phyloP scores from a whole-genome alignment of 1,284 basidiomycete species.

The Cryptococcus wingfieldii region DNA sequence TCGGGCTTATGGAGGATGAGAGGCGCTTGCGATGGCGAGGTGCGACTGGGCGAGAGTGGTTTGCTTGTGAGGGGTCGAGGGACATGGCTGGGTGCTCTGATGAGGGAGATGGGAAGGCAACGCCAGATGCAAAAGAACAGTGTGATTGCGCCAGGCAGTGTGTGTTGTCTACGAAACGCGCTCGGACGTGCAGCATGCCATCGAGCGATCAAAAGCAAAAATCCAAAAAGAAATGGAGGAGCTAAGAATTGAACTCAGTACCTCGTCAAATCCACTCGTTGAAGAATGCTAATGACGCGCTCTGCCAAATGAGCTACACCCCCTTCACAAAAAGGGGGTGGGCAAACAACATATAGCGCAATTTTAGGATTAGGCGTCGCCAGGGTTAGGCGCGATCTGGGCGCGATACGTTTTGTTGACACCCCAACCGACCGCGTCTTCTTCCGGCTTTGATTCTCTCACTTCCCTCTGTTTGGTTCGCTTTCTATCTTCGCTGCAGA shows the following conservation, averaged over 20 bases:
- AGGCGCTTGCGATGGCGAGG: conserved; percentile 11
- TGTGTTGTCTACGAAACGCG: no score
- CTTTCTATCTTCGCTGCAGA: no score
- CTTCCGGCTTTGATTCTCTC: no score
- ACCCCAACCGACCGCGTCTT: no score
- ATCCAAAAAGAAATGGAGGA: not conserved
- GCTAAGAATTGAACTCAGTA: conserved; percentile 1
- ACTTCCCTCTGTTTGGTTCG: no score
- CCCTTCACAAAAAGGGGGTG: not conserved
- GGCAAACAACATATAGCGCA: no score
- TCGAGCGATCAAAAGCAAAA: not conserved
- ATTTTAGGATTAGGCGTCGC: no score
- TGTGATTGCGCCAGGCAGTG: no score
- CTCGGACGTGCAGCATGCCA: no score
- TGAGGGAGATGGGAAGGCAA: no score
- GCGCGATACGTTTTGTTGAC: no score
- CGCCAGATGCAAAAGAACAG: not conserved
- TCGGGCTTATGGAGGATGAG: conserved; percentile 9
- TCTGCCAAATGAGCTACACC: conserved; percentile 1
- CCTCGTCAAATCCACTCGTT: not conserved
- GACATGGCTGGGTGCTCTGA: not conserved
- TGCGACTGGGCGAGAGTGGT: conserved; percentile 14
- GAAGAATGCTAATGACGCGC: conserved; percentile 1
- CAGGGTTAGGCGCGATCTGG: no score
- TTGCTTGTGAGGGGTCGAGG: conserved; percentile 2